phyloP scores from a whole-genome alignment of 73 alveolate species.

The Urostyla sp. region DNA sequence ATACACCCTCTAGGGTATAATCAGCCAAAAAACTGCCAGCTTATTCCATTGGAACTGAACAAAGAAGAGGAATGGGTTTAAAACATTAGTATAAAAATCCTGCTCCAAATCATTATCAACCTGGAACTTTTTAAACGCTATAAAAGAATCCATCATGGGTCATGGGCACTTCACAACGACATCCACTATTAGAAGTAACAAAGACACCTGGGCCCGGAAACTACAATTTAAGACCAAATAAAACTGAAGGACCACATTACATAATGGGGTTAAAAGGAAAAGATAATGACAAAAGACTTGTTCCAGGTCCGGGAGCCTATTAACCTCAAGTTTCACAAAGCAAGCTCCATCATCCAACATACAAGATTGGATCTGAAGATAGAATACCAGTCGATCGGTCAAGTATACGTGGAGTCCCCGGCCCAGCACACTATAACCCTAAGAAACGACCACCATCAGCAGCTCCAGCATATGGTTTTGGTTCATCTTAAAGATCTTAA shows the following conservation, averaged over 20 bases:
- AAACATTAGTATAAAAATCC: slow-evolving; percentile 33
- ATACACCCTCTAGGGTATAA: not conserved
- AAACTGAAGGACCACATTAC: slow-evolving; percentile 50
- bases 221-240: slow-evolving; percentile 27
- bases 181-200: slow-evolving; percentile 8
- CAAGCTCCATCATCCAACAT: slow-evolving; percentile 40
- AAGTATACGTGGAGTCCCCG: slow-evolving; percentile 16
- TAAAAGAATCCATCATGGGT: slow-evolving; percentile 38
- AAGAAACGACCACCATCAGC: slow-evolving; percentile 26
- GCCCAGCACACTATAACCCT: slow-evolving; percentile 49
- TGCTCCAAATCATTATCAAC: slow-evolving; percentile 34
- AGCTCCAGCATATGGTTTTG: slow-evolving; percentile 38
- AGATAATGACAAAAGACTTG: slow-evolving; percentile 3
- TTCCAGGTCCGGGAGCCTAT: slow-evolving; percentile 56
- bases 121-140: slow-evolving; percentile 18
- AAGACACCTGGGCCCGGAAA: slow-evolving; percentile 65
- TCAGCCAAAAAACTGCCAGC: slow-evolving; percentile 8
- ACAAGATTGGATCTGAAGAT: slow-evolving; percentile 32
- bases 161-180: slow-evolving; percentile 40
- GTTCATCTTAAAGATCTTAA: slow-evolving; percentile 15
- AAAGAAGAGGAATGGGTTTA: slow-evolving; percentile 5
- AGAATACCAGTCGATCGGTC: slow-evolving; percentile 40
- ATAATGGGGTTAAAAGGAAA: slow-evolving; percentile 43
- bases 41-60: slow-evolving; percentile 18
- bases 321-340: slow-evolving; percentile 7